Base-by-base conservation (phyloP, 73 alveolate species). In the Paramecium primaurelia region DNA sequence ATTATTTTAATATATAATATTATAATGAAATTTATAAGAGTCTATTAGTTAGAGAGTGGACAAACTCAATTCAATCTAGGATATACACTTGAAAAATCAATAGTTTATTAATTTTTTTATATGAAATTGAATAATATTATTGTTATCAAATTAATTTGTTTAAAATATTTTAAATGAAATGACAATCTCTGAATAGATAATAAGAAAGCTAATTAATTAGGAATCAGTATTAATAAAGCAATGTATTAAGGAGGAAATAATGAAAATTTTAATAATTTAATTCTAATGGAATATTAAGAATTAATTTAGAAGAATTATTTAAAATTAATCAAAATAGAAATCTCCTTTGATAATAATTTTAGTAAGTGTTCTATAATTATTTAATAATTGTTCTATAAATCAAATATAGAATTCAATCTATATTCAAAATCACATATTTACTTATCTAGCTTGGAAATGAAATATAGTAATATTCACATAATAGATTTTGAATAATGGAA, bases 361-460 rank as follows among this genome's bases (percentile, higher is more conserved):
- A 22, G 25, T 22, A 22, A 22, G 25, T 22, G 25, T 96, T 9
- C 59, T 90, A 18, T 71, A 92, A 77, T 87, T 97, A 1, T 6
- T 59, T 95, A 38, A 58, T 93, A 86, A 75, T 96, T 5, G 97
- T 94, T 59, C 54, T n/a, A 10, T 25, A 71, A 5, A 20, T 59
- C 93, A 59, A 92, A 1, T 30, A 77, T 40, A 80, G 97, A 80
- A 85, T 92, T 10, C 93, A 93, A 84, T 85, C 58, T 94, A 69
- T 94, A 92, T 77, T 32, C 85, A 10, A 93, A 85, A 59, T 95
- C 94, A 30, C 94, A 93, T 80, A 93, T 92, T 77, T 93, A 92
- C 32, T 58, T 93, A 26, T 96, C 95, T 92, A 98, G 97, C 54
- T 40, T 95, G 34, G 95, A 96, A 40, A 96, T 93, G 92, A 95